These are phyloP conservation scores for Hanseniaspora occidentalis DNA, from an alignment of 805 yeast species.

Conservation along the genomic window DNA sequence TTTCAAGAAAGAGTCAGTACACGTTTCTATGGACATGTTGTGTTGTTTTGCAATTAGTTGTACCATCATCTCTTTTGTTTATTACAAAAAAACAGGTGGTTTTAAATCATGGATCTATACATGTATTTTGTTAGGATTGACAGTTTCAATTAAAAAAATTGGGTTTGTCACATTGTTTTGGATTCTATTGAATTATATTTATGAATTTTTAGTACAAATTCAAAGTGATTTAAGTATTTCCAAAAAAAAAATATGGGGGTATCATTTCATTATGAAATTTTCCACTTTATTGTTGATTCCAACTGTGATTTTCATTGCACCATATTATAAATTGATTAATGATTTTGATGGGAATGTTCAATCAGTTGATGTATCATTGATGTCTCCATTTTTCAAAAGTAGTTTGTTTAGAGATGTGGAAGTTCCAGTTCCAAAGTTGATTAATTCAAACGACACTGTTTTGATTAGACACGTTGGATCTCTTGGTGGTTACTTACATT, in stretches of 20 bases:
- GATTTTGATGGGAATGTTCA: conserved; percentile 38
- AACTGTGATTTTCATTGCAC: conserved; percentile 1
- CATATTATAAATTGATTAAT: conserved; percentile 12
- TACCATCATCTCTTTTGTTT: background rate
- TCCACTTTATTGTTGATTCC: conserved; percentile 7
- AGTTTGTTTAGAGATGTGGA: conserved; percentile 31
- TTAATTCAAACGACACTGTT: conserved; percentile 60
- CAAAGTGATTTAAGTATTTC: conserved; percentile 2
- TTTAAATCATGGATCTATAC: background rate
- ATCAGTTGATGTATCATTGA: conserved; percentile 29
- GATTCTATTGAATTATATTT: background rate
- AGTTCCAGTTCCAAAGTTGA: conserved; percentile 43
- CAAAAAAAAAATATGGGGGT: background rate
- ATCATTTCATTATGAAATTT: conserved; percentile 5
- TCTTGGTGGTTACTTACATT: conserved; percentile 69
- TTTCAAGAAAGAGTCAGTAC: background rate
- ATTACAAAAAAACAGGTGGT: background rate
- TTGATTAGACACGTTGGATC: conserved; percentile 60
- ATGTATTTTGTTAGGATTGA: background rate
- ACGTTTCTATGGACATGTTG: background rate
- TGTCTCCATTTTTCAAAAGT: conserved; percentile 60
- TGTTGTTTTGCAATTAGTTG: background rate
- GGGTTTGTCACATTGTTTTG: background rate
- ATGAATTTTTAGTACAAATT: background rate
- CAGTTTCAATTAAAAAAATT: background rate